Percentiles rank a stretch among this genome's conserved stretches.
phyloP scores from a whole-genome alignment of 164 flowering plant genomes.

The Echeveria elegans region DNA sequence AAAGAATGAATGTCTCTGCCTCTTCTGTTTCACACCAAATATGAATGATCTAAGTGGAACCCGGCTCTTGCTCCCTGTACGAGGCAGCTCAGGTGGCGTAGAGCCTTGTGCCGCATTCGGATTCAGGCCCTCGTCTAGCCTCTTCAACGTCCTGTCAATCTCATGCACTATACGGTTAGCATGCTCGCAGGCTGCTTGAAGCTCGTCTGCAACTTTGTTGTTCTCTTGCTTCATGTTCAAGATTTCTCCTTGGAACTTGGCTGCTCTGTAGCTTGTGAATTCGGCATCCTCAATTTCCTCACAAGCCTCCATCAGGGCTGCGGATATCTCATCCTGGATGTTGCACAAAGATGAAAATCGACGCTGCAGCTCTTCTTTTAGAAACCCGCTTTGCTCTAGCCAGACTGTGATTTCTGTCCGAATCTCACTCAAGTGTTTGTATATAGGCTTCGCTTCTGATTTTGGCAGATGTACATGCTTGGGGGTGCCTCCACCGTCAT shows the following conservation, averaged over 20 bases:
- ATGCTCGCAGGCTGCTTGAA: slow-evolving; percentile 64
- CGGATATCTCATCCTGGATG: slow-evolving; percentile 58
- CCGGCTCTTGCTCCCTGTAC: slow-evolving; percentile 22
- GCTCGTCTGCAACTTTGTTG: slow-evolving; percentile 68
- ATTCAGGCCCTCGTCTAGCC: slow-evolving; percentile 37
- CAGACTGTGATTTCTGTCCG: slow-evolving; percentile 53
- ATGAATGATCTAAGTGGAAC: slow-evolving; percentile 66
- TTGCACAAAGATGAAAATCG: slow-evolving; percentile 46
- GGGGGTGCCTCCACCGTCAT: slow-evolving; percentile 23
- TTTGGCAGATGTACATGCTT: slow-evolving; percentile 13
- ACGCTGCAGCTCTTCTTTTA: slow-evolving; percentile 50
- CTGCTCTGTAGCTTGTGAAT: slow-evolving; percentile 65
- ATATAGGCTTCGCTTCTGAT: slow-evolving; percentile 51
- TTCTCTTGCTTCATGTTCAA: slow-evolving; percentile 91
- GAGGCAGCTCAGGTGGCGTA: slow-evolving; percentile 10
- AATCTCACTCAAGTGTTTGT: slow-evolving; percentile 51
- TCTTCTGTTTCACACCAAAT: slow-evolving; percentile 55
- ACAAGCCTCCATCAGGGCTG: slow-evolving; percentile 34
- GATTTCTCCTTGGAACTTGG: slow-evolving; percentile 87
- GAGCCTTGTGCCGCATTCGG: slow-evolving; percentile 18
- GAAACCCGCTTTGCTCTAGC: slow-evolving; percentile 43
- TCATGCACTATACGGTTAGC: slow-evolving; percentile 40
- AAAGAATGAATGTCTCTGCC: slow-evolving; percentile 46
- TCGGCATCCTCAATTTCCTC: slow-evolving; percentile 31
- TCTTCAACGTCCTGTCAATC: slow-evolving; percentile 40